phyloP scores from a whole-genome alignment of 495 filamentous ascomycete species.

The Cenococcum geophilum region DNA sequence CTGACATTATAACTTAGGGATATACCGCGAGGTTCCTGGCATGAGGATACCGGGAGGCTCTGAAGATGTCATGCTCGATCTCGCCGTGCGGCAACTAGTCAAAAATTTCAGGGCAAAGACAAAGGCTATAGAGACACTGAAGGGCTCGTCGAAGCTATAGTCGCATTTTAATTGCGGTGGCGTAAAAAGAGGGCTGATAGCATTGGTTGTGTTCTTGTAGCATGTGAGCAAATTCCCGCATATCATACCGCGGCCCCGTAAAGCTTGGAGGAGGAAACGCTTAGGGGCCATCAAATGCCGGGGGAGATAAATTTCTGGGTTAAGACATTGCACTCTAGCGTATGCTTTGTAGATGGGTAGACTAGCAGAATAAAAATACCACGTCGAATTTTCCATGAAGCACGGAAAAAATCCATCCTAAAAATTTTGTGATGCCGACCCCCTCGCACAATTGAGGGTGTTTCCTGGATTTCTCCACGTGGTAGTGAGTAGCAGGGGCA shows the following conservation, averaged over 20 bases:
- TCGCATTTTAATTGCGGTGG: background rate
- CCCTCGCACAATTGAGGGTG: background rate
- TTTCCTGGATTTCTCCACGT: background rate
- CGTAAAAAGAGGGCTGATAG: background rate
- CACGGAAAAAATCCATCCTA: background rate
- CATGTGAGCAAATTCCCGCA: background rate
- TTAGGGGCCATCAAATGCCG: no score
- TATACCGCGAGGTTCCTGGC: constrained; percentile 60
- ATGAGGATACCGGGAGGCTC: constrained; percentile 62
- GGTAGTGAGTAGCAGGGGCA: background rate
- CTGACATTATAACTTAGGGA: constrained; percentile 40
- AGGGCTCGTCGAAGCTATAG: constrained; percentile 36
- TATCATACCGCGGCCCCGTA: no score
- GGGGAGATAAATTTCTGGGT: no score
- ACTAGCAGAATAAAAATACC: no score
- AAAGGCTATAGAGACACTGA: constrained; percentile 48
- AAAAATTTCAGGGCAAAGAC: constrained; percentile 63
- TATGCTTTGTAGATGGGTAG: no score
- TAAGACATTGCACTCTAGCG: no score
- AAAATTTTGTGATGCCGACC: background rate
- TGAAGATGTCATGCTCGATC: constrained; percentile 70
- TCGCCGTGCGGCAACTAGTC: constrained; percentile 63
- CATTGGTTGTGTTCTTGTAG: background rate
- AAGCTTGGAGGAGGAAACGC: no score
- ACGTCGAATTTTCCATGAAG: no score